Conservation (phyloP, 2,329 filamentous ascomycete genomes). For the Fusarium stilboides region DNA sequence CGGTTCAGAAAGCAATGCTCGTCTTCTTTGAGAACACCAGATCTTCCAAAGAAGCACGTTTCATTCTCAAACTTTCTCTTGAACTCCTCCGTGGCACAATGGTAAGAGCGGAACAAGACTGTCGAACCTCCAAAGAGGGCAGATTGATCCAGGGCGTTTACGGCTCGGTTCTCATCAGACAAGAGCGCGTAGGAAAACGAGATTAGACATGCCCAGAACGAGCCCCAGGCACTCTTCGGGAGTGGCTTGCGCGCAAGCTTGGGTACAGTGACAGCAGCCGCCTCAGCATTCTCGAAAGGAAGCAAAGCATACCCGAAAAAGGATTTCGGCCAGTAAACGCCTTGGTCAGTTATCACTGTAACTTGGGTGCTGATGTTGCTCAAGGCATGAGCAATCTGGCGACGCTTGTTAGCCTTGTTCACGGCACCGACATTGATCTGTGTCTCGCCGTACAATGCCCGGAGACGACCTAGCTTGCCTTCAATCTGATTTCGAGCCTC, state of each 20-base stretch:
- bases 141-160: conserved; percentile 29
- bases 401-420: conserved; percentile 30
- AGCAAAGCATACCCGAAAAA: conserved; percentile 26
- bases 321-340: conserved; percentile 19
- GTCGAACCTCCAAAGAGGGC: conserved; percentile 15
- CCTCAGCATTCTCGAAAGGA: conserved; percentile 15
- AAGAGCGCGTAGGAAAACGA: conserved; percentile 9
- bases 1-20: conserved; percentile 36
- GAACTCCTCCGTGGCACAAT: conserved; percentile 6
- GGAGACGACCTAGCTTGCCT: neutral
- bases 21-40: conserved; percentile 24
- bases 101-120: conserved; percentile 17
- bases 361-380: neutral
- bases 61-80: conserved; percentile 26
- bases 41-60: conserved; percentile 16
- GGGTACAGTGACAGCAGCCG: conserved; percentile 32
- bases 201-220: conserved; percentile 19
- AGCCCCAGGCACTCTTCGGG: neutral
- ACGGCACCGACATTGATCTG: conserved; percentile 39
- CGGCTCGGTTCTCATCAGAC: conserved; percentile 17
- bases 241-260: conserved; percentile 7
- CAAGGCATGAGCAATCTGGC: conserved; percentile 36
- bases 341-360: conserved; percentile 35
- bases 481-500: conserved; percentile 7
- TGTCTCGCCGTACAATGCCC: conserved; percentile 1